phyloP scores from a whole-genome alignment of 352 stramenopile genomes.

The Phytophthora palmivora region DNA sequence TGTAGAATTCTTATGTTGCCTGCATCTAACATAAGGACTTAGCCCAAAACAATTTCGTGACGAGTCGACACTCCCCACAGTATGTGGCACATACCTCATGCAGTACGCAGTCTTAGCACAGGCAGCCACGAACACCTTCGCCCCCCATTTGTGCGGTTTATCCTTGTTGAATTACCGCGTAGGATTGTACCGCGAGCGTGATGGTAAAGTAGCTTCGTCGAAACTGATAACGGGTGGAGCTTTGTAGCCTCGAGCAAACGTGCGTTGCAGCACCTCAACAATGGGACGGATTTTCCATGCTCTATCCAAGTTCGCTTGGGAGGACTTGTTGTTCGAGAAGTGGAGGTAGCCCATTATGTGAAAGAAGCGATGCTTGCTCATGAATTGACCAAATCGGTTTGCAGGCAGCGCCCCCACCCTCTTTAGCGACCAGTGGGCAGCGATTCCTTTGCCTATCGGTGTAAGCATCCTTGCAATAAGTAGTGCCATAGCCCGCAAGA shows the following conservation, averaged over 20 bases:
- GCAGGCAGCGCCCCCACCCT: not conserved
- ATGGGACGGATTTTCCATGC: constrained; percentile 3
- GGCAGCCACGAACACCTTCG: no score
- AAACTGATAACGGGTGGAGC: not conserved
- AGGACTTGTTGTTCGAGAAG: constrained; percentile 1
- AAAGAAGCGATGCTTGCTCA: constrained; percentile 1
- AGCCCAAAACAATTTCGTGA: not conserved
- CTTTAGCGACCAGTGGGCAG: not conserved
- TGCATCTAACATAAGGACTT: not conserved
- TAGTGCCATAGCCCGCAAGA: not conserved
- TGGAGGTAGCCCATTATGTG: constrained; percentile 9
- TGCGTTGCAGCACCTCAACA: not conserved
- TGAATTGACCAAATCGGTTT: constrained; percentile 3
- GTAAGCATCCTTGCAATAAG: not conserved
- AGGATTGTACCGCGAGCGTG: not conserved
- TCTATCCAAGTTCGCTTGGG: not conserved
- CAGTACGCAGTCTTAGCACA: not conserved
- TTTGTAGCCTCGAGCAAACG: not conserved
- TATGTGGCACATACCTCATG: not conserved
- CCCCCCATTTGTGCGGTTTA: no score
- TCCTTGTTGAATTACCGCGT: no score
- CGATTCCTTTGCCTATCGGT: no score
- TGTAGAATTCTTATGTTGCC: no score
- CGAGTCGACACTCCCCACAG: not conserved
- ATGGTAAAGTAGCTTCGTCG: not conserved